Conservation (phyloP, 2,329 filamentous ascomycete genomes). For the Xylariaceae sp. region DNA sequence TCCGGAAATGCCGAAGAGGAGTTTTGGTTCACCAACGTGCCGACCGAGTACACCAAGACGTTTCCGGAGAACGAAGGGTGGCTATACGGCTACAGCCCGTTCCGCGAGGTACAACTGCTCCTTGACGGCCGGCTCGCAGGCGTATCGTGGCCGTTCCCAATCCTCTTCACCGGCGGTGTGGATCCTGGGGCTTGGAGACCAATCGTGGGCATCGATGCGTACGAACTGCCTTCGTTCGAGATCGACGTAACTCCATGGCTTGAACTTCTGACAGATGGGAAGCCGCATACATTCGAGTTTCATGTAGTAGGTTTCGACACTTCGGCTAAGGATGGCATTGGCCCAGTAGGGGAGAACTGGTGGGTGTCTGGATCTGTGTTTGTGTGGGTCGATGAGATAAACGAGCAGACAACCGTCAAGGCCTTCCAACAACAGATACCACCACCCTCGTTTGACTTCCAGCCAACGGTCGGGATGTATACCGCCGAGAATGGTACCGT, state of each 20-base stretch:
- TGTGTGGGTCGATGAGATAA: conserved; percentile 60
- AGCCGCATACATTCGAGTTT: conserved; percentile 48
- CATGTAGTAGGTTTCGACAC: conserved; percentile 40
- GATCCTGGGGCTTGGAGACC: conserved; percentile 73
- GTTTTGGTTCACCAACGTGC: conserved; percentile 74
- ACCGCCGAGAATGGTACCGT: conserved; percentile 29
- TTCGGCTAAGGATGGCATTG: conserved; percentile 49
- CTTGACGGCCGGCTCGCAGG: conserved; percentile 69
- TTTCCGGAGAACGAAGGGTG: conserved; percentile 57
- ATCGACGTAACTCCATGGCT: conserved; percentile 73
- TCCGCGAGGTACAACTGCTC: conserved; percentile 69
- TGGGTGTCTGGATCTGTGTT: conserved; percentile 71
- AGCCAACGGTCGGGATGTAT: conserved; percentile 30
- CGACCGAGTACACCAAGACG: conserved; percentile 58
- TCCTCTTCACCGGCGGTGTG: conserved; percentile 73
- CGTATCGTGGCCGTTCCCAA: conserved; percentile 71
- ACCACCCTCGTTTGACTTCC: conserved; percentile 34
- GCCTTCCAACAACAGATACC: conserved; percentile 29
- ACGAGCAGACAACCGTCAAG: conserved; percentile 30
- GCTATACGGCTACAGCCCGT: conserved; percentile 67
- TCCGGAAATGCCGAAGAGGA: conserved; percentile 70
- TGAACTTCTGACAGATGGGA: conserved; percentile 61
- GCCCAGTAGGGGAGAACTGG: conserved; percentile 65
- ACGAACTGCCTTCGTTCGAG: conserved; percentile 69
- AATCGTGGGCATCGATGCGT: conserved; percentile 71